These are phyloP conservation scores for Aspergillus felis DNA, from an alignment of 2,329 filamentous ascomycete genomes.

Conservation along the genomic window DNA sequence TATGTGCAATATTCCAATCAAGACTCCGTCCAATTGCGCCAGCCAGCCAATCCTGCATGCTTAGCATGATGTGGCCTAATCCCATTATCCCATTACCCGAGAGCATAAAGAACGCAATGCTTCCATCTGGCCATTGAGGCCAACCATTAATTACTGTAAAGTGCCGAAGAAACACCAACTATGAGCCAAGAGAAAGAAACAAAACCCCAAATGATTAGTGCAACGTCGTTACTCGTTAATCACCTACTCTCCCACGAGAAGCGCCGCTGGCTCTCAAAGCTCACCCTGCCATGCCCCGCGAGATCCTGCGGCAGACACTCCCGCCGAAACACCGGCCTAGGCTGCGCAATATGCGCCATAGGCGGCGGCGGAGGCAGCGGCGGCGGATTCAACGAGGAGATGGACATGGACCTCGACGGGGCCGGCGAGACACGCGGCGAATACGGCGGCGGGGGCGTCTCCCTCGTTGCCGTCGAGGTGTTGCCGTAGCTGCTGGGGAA, in stretches of 20 bases:
- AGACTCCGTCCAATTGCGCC: not conserved
- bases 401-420: conserved; percentile 31
- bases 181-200: not conserved
- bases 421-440: conserved; percentile 29
- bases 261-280: conserved; percentile 8
- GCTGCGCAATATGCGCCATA: conserved; percentile 27
- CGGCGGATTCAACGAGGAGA: conserved; percentile 20
- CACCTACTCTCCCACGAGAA: conserved; percentile 28
- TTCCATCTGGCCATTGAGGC: not conserved
- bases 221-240: not conserved
- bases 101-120: not conserved
- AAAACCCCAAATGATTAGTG: not conserved
- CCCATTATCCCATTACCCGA: not conserved
- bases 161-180: not conserved
- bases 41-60: not conserved
- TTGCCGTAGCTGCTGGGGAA: conserved; percentile 43
- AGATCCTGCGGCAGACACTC: not conserved
- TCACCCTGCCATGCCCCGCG: not conserved
- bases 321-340: conserved; percentile 21
- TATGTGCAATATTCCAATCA: not conserved
- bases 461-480: conserved; percentile 41
- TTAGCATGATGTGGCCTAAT: not conserved
- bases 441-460: conserved; percentile 42
- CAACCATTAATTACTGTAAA: not conserved
- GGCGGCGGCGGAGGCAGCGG: conserved; percentile 13